A percentile compares a stretch with the other conserved stretches of the same genome.
These are phyloP conservation scores for Trichoderma orchidacearum DNA, from an alignment of 495 filamentous ascomycete species.

Conservation along the genomic window DNA sequence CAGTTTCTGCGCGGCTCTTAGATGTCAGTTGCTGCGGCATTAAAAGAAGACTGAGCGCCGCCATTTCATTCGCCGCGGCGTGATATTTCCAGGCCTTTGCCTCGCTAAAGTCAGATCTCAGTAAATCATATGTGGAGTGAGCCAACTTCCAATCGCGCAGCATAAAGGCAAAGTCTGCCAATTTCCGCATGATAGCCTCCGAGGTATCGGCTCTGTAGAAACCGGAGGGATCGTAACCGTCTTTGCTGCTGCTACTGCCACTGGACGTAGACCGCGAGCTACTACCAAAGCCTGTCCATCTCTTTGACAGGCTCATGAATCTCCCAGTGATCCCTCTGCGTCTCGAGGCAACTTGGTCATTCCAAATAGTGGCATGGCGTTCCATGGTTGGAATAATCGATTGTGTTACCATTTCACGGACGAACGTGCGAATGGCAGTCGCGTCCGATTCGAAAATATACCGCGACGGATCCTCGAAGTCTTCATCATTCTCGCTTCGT, in stretches of 20 bases:
- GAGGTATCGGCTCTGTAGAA: slow-evolving; percentile 75
- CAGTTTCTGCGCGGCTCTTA: slow-evolving; percentile 60
- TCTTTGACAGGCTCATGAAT: slow-evolving; percentile 83
- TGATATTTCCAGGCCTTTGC: slow-evolving; percentile 97
- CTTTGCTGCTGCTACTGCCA: slow-evolving; percentile 20
- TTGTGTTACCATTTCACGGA: slow-evolving; percentile 86
- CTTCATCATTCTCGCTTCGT: slow-evolving; percentile 41
- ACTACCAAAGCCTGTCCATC: slow-evolving; percentile 64
- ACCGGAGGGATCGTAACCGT: slow-evolving; percentile 73
- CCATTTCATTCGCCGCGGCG: slow-evolving; percentile 87
- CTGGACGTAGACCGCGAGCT: slow-evolving; percentile 30
- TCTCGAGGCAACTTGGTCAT: slow-evolving; percentile 89
- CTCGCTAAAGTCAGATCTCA: slow-evolving; percentile 75
- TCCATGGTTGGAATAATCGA: slow-evolving; percentile 94
- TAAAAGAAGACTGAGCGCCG: slow-evolving; percentile 66
- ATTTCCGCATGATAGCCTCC: slow-evolving; percentile 82
- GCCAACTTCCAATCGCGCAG: slow-evolving; percentile 91
- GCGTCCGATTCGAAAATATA: slow-evolving; percentile 89
- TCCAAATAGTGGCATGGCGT: slow-evolving; percentile 77
- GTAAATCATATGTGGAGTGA: slow-evolving; percentile 75
- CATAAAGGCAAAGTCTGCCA: slow-evolving; percentile 94
- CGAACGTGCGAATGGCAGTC: slow-evolving; percentile 70
- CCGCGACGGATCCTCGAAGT: slow-evolving; percentile 54
- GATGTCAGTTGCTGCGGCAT: slow-evolving; percentile 54
- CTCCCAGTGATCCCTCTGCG: slow-evolving; percentile 75